Percentiles rank a stretch among this genome's conserved stretches.
Conservation (phyloP, 2,329 filamentous ascomycete genomes). For the Hypoxylon sp. region DNA sequence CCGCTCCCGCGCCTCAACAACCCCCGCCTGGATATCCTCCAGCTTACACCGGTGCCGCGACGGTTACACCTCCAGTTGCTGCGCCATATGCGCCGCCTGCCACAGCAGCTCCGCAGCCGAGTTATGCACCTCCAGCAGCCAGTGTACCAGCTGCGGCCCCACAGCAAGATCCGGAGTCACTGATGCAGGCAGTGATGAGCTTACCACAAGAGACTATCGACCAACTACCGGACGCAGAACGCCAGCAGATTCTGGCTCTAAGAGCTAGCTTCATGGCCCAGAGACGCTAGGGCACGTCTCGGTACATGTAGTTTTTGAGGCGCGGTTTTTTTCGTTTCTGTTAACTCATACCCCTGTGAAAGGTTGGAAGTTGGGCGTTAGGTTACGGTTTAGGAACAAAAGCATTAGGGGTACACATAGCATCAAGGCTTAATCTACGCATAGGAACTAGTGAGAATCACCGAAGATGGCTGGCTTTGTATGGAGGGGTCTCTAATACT, state of each 20-base stretch:
- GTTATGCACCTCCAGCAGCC: slow-evolving; percentile 61
- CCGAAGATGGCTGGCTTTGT: background rate
- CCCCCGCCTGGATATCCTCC: slow-evolving; percentile 57
- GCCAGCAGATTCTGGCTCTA: slow-evolving; percentile 84
- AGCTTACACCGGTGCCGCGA: slow-evolving; percentile 58
- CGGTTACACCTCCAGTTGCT: slow-evolving; percentile 65
- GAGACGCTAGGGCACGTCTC: slow-evolving; percentile 49
- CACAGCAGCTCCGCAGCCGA: slow-evolving; percentile 54
- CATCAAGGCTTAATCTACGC: slow-evolving; percentile 13
- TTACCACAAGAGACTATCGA: slow-evolving; percentile 87
- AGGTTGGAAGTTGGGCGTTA: slow-evolving; percentile 39
- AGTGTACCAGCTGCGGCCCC: slow-evolving; percentile 53
- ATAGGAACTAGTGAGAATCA: slow-evolving; percentile 4
- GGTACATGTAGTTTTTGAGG: background rate
- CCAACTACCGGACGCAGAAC: slow-evolving; percentile 80
- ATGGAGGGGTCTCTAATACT: background rate
- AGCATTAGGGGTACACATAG: slow-evolving; percentile 25
- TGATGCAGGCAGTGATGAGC: slow-evolving; percentile 85
- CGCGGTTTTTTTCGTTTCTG: slow-evolving; percentile 21
- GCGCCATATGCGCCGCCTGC: slow-evolving; percentile 63
- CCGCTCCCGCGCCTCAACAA: slow-evolving; percentile 58
- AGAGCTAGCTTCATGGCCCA: slow-evolving; percentile 73
- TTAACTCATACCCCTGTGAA: slow-evolving; percentile 37
- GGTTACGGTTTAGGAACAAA: slow-evolving; percentile 42
- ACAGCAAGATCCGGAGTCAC: slow-evolving; percentile 74